Base-by-base conservation (phyloP, 371 early-diverging fungal species). In the Mucor saturninus region DNA sequence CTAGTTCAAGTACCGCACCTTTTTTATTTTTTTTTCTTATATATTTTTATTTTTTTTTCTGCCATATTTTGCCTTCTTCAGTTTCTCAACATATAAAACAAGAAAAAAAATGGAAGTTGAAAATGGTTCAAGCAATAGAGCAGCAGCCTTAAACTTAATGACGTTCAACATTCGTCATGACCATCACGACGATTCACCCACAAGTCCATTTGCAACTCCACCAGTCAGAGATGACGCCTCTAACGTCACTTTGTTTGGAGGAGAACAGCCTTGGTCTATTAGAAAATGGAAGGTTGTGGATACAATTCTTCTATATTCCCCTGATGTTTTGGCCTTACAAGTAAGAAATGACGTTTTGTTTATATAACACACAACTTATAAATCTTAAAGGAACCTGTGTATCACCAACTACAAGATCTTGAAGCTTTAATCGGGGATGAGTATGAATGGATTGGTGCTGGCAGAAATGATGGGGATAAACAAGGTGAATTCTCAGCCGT, bases 361-460 rank as follows among this genome's bases (percentile, higher is more conserved):
- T 42, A 13, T 13, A 42, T 13, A 13, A 6, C 42, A 42, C 42
- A 9, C n/a, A 42, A 42, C 38, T 45, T 14, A 14, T 43, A n/a
- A 11, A 10, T 5, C 14, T 9, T 29, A 28, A 57, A 84, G 83
- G 84, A 85, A 65, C 73, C 80, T n/a, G 61, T 69, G 2, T 45
- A 67, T 61, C 73, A 80, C 37, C 85, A 85, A 73, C 49, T 85
- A 3, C 43, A 60, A 11, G 85, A 83, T 60, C 51, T 85, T n/a
- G 74, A 74, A n/a, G 60, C 70, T 6, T 63, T 82, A 13, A 58
- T 84, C 5, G 55, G 64, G 6, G 72, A 75, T 21, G 79, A 83
- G 15, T 85, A 83, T 57, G 69, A 69, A 1, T 82, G 83, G 83
- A 52, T 82, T 2, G 84, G 84, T 31, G 73, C 60, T 2, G 85